phyloP scores from a whole-genome alignment of 257 asterid species.

The Galeopsis tetrahit region DNA sequence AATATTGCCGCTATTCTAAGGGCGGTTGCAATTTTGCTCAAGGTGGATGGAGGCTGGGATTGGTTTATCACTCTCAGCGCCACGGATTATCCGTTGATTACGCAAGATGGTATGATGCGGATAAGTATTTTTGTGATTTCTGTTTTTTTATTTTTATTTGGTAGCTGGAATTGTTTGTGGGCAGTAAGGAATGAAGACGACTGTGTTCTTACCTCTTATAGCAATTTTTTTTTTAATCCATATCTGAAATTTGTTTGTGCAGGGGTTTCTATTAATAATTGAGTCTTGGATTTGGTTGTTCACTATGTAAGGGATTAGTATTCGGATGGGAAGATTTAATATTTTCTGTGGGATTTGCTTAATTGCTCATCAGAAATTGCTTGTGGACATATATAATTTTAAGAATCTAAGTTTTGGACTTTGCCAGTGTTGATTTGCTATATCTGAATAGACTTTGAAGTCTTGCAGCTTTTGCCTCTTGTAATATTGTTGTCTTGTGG shows the following conservation, averaged over 20 bases:
- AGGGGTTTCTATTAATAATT: neutral
- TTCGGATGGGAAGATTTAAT: slow-evolving; percentile 17
- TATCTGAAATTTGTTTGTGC: neutral
- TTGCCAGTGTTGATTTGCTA: slow-evolving; percentile 27
- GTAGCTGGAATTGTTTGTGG: slow-evolving; percentile 29
- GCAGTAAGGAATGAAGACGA: slow-evolving; percentile 4
- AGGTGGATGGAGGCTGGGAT: slow-evolving; percentile 86
- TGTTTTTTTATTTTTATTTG: slow-evolving; percentile 18
- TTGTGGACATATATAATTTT: neutral
- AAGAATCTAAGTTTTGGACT: neutral
- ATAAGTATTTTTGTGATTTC: slow-evolving; percentile 18
- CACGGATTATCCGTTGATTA: slow-evolving; percentile 84
- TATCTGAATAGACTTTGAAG: slow-evolving; percentile 19
- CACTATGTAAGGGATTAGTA: neutral
- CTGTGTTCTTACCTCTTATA: slow-evolving; percentile 17
- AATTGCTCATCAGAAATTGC: slow-evolving; percentile 16
- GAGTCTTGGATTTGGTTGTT: slow-evolving; percentile 19
- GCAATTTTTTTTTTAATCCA: slow-evolving; percentile 16
- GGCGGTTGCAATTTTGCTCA: slow-evolving; percentile 83
- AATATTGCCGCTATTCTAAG: slow-evolving; percentile 81
- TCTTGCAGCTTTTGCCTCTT: slow-evolving; percentile 24
- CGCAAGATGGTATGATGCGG: slow-evolving; percentile 83
- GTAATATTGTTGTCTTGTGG: slow-evolving; percentile 1
- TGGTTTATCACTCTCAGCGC: slow-evolving; percentile 96
- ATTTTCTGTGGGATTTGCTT: slow-evolving; percentile 6